Evolutionary conservation across 352 stramenopile species (phyloP).

Genomic region (Globisporangium perplexum): DNA sequence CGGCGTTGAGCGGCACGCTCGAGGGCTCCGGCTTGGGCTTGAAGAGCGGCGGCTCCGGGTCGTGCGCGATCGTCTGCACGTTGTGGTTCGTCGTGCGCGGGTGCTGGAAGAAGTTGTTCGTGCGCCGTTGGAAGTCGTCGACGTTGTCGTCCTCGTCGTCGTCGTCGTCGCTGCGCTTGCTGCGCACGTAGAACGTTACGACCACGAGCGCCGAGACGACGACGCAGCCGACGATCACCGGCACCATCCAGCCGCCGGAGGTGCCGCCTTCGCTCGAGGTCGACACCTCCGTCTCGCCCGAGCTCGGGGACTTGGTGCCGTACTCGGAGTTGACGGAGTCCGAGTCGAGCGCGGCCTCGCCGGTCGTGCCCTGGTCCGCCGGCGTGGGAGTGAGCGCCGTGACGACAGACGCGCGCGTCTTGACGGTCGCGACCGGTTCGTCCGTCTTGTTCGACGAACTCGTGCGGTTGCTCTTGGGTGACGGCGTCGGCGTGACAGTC

Average conservation of each 20-base stretch:
- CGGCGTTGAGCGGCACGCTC: constrained; percentile 12
- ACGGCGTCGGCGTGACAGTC: constrained; percentile 17
- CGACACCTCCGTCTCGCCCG: constrained; percentile 12
- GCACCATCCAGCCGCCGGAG: constrained; percentile 44
- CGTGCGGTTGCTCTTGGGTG: constrained; percentile 5
- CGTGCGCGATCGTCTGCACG: background rate
- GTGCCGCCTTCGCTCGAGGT: constrained; percentile 11
- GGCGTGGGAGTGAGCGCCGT: constrained; percentile 18
- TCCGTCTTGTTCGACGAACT: constrained; percentile 12
- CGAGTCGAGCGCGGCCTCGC: constrained; percentile 24
- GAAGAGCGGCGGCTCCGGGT: constrained; percentile 11
- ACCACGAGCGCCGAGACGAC: constrained; percentile 47
- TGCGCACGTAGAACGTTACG: constrained; percentile 57
- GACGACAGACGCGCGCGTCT: constrained; percentile 15
- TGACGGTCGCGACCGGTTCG: constrained; percentile 16
- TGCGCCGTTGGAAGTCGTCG: constrained; percentile 37
- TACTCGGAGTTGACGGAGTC: constrained; percentile 39
- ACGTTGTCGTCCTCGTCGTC: constrained; percentile 43
- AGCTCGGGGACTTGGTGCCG: constrained; percentile 29
- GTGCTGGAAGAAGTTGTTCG: constrained; percentile 55
- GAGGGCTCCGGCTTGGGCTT: constrained; percentile 11
- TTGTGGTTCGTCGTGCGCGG: constrained; percentile 56
- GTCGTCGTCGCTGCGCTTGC: constrained; percentile 31
- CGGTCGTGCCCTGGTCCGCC: constrained; percentile 15
- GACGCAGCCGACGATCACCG: constrained; percentile 46